Conservation (phyloP, 192 early-diverging fungal genomes). For the Dimargaris verticillata region DNA sequence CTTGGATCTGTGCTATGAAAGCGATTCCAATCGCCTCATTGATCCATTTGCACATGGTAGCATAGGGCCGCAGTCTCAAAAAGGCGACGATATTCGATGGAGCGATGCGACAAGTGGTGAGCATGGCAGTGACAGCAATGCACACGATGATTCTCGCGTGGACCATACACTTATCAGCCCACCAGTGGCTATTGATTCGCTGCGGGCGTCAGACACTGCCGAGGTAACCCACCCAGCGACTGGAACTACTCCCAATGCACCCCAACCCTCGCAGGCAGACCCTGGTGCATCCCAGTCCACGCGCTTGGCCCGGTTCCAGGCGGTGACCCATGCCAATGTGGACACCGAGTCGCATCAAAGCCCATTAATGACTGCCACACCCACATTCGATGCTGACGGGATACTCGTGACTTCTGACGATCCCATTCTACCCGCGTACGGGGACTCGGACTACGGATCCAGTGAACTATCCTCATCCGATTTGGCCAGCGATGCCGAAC, state of each 20-base stretch:
- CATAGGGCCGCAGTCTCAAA: too few relatives aligned
- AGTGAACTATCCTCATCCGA: slow-evolving; percentile 10
- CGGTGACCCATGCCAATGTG: neutral
- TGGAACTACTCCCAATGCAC: neutral
- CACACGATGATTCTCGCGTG: neutral
- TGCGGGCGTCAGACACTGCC: neutral
- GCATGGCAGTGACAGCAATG: too few relatives aligned
- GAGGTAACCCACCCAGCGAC: neutral
- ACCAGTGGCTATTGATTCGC: neutral
- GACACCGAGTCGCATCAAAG: neutral
- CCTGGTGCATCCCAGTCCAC: neutral
- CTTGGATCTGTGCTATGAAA: neutral
- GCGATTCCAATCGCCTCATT: neutral
- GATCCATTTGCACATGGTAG: neutral
- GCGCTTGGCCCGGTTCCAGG: neutral
- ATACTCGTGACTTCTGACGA: slow-evolving; percentile 10
- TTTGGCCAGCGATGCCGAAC: neutral
- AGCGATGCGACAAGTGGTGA: too few relatives aligned
- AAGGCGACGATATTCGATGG: too few relatives aligned
- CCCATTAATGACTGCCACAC: neutral
- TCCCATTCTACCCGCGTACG: slow-evolving; percentile 22
- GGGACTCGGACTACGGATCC: slow-evolving; percentile 25
- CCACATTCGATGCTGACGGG: neutral
- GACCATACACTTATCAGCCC: neutral
- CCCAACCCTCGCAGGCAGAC: neutral